A percentile compares a stretch with the other conserved stretches of the same genome.
Evolutionary conservation across 2,329 filamentous ascomycete species (phyloP).

Genomic region (Lasiodiplodia theobromae): DNA sequence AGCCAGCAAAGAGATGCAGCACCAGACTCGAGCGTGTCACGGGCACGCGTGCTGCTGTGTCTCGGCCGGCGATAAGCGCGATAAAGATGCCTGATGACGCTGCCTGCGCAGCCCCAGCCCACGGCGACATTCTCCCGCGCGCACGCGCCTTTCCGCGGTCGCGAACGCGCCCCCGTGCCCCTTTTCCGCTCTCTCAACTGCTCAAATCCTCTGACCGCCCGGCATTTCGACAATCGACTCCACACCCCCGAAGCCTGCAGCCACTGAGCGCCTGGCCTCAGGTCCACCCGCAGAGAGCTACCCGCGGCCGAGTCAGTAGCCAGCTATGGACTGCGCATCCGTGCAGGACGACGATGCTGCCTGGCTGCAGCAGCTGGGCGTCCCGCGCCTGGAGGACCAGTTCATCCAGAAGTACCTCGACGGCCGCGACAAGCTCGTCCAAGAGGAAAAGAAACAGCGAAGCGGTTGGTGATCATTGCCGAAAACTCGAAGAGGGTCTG

Average conservation of each 20-base stretch:
- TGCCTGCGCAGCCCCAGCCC: background rate
- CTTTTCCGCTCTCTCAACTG: slow-evolving; percentile 26
- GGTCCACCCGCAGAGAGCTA: slow-evolving; percentile 9
- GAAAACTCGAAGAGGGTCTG: slow-evolving; percentile 34
- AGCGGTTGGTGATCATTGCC: slow-evolving; percentile 66
- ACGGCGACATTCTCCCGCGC: background rate
- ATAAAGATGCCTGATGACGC: slow-evolving; percentile 12
- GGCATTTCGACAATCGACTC: slow-evolving; percentile 19
- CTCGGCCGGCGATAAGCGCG: slow-evolving; percentile 20
- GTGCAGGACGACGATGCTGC: slow-evolving; percentile 41
- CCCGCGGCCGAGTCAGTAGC: slow-evolving; percentile 11
- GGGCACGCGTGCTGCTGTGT: slow-evolving; percentile 24
- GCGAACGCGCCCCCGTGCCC: slow-evolving; percentile 13
- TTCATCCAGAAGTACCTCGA: slow-evolving; percentile 84
- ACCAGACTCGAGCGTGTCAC: slow-evolving; percentile 20
- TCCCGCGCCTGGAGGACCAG: slow-evolving; percentile 63
- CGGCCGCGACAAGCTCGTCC: slow-evolving; percentile 77
- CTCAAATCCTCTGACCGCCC: slow-evolving; percentile 28
- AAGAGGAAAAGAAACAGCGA: slow-evolving; percentile 80
- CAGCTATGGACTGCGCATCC: slow-evolving; percentile 25
- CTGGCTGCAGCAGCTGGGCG: slow-evolving; percentile 52
- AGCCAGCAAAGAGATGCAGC: slow-evolving; percentile 24
- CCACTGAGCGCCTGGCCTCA: slow-evolving; percentile 19
- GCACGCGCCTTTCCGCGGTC: slow-evolving; percentile 18
- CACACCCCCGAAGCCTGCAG: slow-evolving; percentile 15